These are phyloP conservation scores for Trichoderma gracile DNA, from an alignment of 2,329 filamentous ascomycete species.

Conservation along the genomic window DNA sequence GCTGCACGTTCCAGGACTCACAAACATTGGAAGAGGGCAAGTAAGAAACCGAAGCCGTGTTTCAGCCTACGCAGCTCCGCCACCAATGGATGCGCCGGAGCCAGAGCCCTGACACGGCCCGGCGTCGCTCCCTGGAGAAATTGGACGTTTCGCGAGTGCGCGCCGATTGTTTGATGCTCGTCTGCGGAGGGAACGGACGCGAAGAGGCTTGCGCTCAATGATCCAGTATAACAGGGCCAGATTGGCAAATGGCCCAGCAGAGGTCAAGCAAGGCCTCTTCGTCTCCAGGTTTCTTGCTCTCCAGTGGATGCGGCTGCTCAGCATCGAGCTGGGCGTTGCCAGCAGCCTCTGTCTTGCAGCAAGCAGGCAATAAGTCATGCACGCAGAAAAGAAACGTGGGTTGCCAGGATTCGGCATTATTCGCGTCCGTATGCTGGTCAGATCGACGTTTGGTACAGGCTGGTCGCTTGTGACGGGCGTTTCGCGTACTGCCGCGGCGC, in stretches of 20 bases:
- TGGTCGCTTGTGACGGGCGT: background rate
- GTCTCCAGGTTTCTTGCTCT: too few relatives aligned
- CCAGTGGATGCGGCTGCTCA: too few relatives aligned
- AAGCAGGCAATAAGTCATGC: too few relatives aligned
- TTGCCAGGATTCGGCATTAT: background rate
- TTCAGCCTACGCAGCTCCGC: constrained; percentile 19
- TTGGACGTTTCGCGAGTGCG: constrained; percentile 13
- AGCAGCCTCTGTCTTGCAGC: too few relatives aligned
- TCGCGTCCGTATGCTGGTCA: background rate
- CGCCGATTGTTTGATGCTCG: constrained; percentile 16
- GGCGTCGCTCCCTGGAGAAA: constrained; percentile 13
- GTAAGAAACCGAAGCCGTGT: background rate
- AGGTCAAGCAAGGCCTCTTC: background rate
- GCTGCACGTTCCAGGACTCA: constrained; percentile 2
- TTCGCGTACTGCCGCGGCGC: background rate
- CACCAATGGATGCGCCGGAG: constrained; percentile 7
- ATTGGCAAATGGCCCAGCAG: constrained; percentile 15
- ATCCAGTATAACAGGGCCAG: background rate
- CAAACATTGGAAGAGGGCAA: constrained; percentile 1
- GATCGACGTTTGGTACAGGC: background rate
- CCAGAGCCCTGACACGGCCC: constrained; percentile 10
- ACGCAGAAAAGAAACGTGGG: background rate
- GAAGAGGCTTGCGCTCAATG: background rate
- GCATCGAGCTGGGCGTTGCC: too few relatives aligned
- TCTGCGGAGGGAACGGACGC: background rate